Evolutionary conservation across 2,329 filamentous ascomycete species (phyloP).

Genomic region (Xylariaceae sp.): DNA sequence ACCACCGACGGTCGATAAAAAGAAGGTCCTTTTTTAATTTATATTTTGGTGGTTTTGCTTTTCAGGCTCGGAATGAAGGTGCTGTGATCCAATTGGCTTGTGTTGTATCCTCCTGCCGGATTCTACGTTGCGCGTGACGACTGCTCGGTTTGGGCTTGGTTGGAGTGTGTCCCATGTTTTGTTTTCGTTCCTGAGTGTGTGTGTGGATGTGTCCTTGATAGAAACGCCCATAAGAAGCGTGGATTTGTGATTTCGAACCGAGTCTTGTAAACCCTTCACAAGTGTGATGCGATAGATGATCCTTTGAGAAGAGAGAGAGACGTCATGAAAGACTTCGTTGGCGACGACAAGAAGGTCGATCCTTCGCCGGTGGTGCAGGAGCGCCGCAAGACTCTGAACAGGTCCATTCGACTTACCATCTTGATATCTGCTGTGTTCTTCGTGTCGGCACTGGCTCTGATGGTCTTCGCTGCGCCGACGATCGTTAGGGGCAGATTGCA

Average conservation of each 20-base stretch:
- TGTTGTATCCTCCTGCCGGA: no score
- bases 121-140: no score
- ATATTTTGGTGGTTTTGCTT: no score
- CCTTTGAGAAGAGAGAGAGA: neutral
- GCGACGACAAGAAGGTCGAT: constrained; percentile 14
- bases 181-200: no score
- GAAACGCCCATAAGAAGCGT: no score
- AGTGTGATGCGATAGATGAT: neutral
- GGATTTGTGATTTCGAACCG: neutral
- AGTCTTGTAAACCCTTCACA: neutral
- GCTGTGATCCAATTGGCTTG: no score
- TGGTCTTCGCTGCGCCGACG: neutral
- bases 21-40: no score
- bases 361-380: constrained; percentile 7
- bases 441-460: constrained; percentile 6
- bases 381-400: neutral
- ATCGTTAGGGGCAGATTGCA: constrained; percentile 5
- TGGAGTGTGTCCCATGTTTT: no score
- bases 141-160: no score
- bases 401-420: constrained; percentile 2
- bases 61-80: no score
- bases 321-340: constrained; percentile 11
- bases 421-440: constrained; percentile 3
- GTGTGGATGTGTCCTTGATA: no score
- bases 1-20: no score